Percentiles rank a stretch among this genome's conserved stretches.
phyloP scores from a whole-genome alignment of 2,329 filamentous ascomycete genomes.

The Tolypocladium tropicale region DNA sequence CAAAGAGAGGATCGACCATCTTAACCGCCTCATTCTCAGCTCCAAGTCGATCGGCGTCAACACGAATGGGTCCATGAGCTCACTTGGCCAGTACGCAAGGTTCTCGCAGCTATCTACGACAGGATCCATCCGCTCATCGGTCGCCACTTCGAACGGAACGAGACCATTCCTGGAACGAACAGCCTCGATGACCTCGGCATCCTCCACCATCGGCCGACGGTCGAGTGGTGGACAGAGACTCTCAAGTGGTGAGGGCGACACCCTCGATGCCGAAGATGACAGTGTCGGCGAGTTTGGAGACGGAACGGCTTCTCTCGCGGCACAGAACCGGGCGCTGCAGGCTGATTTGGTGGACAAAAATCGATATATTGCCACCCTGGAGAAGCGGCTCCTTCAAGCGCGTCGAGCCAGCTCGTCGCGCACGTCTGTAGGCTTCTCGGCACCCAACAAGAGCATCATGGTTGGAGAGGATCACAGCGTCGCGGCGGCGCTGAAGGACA shows the following conservation, averaged over 20 bases:
- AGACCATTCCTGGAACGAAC: constrained; percentile 49
- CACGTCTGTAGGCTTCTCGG: constrained; percentile 63
- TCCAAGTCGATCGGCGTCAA: constrained; percentile 96
- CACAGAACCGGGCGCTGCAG: constrained; percentile 88
- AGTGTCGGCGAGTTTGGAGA: constrained; percentile 75
- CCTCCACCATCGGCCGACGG: constrained; percentile 46
- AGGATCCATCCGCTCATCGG: constrained; percentile 57
- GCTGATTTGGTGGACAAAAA: constrained; percentile 96
- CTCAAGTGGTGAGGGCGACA: constrained; percentile 30
- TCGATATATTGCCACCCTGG: constrained; percentile 86
- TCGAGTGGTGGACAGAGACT: constrained; percentile 34
- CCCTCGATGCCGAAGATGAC: constrained; percentile 52
- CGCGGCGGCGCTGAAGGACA: constrained; percentile 66
- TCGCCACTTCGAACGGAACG: constrained; percentile 50
- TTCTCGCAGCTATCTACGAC: constrained; percentile 47
- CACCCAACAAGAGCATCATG: constrained; percentile 50
- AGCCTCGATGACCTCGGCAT: constrained; percentile 55
- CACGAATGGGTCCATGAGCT: constrained; percentile 58
- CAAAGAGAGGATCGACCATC: constrained; percentile 93
- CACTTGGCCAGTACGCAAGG: constrained; percentile 51
- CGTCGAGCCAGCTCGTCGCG: constrained; percentile 82
- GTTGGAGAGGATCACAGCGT: constrained; percentile 73
- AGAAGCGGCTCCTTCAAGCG: constrained; percentile 85
- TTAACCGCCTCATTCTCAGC: constrained; percentile 89
- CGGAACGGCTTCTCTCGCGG: constrained; percentile 67